Percentiles rank a stretch among this genome's conserved stretches.
phyloP scores from a whole-genome alignment of 257 asterid genomes.

The Phtheirospermum japonicum region DNA sequence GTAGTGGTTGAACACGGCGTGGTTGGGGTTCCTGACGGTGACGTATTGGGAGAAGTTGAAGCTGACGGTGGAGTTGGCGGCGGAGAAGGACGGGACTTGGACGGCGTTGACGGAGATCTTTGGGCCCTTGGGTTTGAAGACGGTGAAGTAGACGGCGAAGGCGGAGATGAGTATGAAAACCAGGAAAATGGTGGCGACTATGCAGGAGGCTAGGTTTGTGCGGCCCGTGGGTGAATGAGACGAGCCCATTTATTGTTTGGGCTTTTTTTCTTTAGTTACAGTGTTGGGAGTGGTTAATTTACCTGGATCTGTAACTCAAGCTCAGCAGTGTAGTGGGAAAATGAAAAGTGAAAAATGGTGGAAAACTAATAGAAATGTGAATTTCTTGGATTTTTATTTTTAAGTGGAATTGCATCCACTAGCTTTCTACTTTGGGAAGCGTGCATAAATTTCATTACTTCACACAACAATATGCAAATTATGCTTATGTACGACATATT shows the following conservation, averaged over 20 bases:
- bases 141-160: conserved; percentile 61
- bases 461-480: too few species aligned
- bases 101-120: conserved; percentile 59
- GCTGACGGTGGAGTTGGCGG: conserved; percentile 55
- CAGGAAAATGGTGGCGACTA: conserved; percentile 68
- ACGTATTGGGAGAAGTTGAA: conserved; percentile 82
- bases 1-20: conserved; percentile 71
- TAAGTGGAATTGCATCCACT: too few species aligned
- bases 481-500: too few species aligned
- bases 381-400: too few species aligned
- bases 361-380: background rate
- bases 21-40: conserved; percentile 71
- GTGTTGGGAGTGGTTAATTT: too few species aligned
- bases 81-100: conserved; percentile 74
- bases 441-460: too few species aligned
- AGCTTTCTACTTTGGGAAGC: too few species aligned
- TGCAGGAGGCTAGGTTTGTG: conserved; percentile 74
- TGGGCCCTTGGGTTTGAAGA: conserved; percentile 70
- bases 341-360: background rate
- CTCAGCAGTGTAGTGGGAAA: background rate
- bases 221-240: conserved; percentile 54
- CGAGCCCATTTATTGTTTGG: conserved; percentile 42
- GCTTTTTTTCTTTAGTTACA: background rate
- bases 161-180: conserved; percentile 44
- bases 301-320: background rate